These are phyloP conservation scores for Fusarium illudens DNA, from an alignment of 2,329 filamentous ascomycete species.

Conservation along the genomic window DNA sequence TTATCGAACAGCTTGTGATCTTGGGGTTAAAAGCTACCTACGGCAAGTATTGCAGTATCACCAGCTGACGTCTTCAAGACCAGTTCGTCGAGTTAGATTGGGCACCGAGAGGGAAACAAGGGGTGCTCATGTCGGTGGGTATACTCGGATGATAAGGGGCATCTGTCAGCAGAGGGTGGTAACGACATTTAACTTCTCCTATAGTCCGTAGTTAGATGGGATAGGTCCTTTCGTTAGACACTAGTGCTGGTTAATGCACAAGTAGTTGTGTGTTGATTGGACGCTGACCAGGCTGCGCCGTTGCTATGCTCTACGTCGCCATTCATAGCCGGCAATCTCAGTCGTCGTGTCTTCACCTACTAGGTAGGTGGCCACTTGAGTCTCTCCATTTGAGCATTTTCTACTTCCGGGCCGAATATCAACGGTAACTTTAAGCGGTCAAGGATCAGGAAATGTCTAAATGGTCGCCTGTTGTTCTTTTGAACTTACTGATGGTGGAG, in stretches of 20 bases:
- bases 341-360: background rate
- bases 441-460: background rate
- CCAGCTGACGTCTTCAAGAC: background rate
- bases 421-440: too few species aligned
- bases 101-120: background rate
- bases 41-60: background rate
- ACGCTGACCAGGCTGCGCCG: background rate
- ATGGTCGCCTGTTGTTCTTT: background rate
- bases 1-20: fast-evolving
- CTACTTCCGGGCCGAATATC: too few species aligned
- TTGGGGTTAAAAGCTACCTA: background rate
- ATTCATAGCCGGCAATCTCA: background rate
- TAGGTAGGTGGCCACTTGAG: too few species aligned
- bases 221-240: background rate
- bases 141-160: too few species aligned
- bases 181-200: too few species aligned
- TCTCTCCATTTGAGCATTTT: too few species aligned
- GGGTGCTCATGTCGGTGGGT: too few species aligned
- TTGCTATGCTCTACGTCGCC: background rate
- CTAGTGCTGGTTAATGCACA: too few species aligned
- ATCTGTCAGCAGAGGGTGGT: too few species aligned
- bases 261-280: background rate
- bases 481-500: background rate
- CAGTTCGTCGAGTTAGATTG: background rate
- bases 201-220: background rate